These are phyloP conservation scores for Rhynchosporium graminicola DNA, from an alignment of 2,329 filamentous ascomycete genomes.

Conservation along the genomic window DNA sequence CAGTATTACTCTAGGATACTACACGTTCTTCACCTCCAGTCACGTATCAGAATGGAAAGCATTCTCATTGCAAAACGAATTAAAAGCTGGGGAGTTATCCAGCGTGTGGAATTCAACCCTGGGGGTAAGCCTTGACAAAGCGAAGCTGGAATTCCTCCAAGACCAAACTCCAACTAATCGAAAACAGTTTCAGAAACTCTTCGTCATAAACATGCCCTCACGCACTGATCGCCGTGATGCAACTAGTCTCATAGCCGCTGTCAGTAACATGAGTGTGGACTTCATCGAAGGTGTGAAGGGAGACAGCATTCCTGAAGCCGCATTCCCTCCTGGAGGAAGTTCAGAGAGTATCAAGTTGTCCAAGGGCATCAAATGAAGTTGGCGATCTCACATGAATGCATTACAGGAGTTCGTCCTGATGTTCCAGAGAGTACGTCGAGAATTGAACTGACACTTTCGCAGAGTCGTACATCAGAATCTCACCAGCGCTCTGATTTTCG, in stretches of 20 bases:
- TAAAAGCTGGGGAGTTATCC: neutral
- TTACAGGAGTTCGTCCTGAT: slow-evolving; percentile 42
- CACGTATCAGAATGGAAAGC: slow-evolving; percentile 3
- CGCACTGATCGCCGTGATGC: slow-evolving; percentile 32
- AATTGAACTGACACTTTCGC: slow-evolving; percentile 47
- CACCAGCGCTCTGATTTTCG: slow-evolving; percentile 46
- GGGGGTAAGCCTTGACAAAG: slow-evolving; percentile 3
- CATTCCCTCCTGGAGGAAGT: slow-evolving; percentile 24
- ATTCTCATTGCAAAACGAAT: neutral
- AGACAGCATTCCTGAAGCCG: slow-evolving; percentile 23
- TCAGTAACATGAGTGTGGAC: slow-evolving; percentile 25
- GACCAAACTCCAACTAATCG: neutral
- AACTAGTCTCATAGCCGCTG: slow-evolving; percentile 22
- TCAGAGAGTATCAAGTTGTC: slow-evolving; percentile 24
- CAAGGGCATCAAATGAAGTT: slow-evolving; percentile 28
- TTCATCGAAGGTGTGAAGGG: slow-evolving; percentile 29
- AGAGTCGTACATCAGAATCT: slow-evolving; percentile 36
- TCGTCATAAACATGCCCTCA: slow-evolving; percentile 29
- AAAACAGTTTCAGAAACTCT: slow-evolving; percentile 29
- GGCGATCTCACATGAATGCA: slow-evolving; percentile 30
- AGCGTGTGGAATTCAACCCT: slow-evolving; percentile 15
- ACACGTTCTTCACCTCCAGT: slow-evolving; percentile 1
- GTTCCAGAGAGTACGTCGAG: slow-evolving; percentile 55
- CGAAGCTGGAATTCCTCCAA: neutral
- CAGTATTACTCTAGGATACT: slow-evolving; percentile 1